Percentiles rank a stretch among this genome's conserved stretches.
These are phyloP conservation scores for Suillus hirtellus DNA, from an alignment of 768 basidiomycete genomes.

Conservation along the genomic window DNA sequence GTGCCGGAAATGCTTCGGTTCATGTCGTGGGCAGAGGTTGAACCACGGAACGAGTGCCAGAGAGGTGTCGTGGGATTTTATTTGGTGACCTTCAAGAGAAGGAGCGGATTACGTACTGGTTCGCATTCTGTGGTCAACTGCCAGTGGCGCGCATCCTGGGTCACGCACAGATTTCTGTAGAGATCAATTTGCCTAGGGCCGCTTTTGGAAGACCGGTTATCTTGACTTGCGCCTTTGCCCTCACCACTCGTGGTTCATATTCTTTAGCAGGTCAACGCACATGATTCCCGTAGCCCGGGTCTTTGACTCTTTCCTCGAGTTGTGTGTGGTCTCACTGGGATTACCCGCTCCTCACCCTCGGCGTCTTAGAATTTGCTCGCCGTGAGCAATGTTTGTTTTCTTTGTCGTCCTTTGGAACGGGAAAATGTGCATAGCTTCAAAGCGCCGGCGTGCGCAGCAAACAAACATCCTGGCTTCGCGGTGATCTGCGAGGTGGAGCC, in stretches of 20 bases:
- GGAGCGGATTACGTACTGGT: constrained; percentile 46
- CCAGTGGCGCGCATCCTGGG: constrained; percentile 23
- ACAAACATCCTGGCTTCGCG: constrained; percentile 52
- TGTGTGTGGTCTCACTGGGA: constrained; percentile 19
- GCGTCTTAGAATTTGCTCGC: constrained; percentile 54
- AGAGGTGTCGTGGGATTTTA: constrained; percentile 50
- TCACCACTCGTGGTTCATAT: constrained; percentile 25
- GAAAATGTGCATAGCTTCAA: constrained; percentile 39
- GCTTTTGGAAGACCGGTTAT: constrained; percentile 22
- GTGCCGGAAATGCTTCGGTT: constrained; percentile 50
- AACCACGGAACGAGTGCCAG: constrained; percentile 32
- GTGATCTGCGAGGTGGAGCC: constrained; percentile 29
- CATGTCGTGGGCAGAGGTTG: constrained; percentile 21
- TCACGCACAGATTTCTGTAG: constrained; percentile 35
- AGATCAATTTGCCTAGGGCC: constrained; percentile 32
- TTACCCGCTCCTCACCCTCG: constrained; percentile 42
- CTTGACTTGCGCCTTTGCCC: constrained; percentile 10
- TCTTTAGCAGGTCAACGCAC: constrained; percentile 38
- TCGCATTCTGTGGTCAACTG: constrained; percentile 13
- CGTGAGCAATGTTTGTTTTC: constrained; percentile 44
- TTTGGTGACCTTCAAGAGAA: constrained; percentile 23
- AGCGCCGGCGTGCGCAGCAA: constrained; percentile 53
- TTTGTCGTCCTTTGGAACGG: constrained; percentile 22
- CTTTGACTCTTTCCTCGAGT: constrained; percentile 40
- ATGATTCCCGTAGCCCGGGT: constrained; percentile 42